phyloP scores from a whole-genome alignment of 371 early-diverging fungal species.

The Zychaea mexicana region DNA sequence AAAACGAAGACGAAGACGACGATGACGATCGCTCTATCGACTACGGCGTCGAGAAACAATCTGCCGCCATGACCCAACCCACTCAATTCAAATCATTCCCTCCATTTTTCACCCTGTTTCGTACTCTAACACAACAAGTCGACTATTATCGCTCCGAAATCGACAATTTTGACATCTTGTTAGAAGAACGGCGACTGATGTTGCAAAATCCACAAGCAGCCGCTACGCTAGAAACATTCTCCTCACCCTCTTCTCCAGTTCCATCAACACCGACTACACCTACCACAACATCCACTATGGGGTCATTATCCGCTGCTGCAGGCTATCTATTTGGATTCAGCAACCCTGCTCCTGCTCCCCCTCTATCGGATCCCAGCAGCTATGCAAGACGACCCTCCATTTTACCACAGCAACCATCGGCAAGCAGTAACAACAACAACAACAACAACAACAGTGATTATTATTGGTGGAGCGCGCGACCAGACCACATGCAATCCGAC shows the following conservation, averaged over 20 bases:
- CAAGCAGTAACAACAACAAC: neutral
- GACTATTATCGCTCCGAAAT: conserved; percentile 57
- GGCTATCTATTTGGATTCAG: conserved; percentile 10
- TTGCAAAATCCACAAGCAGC: conserved; percentile 2
- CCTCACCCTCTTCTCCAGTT: conserved; percentile 1
- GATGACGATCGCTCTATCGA: conserved; percentile 37
- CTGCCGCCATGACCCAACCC: conserved; percentile 18
- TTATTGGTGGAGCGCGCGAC: conserved; percentile 10
- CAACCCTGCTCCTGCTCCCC: neutral
- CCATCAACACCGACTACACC: neutral
- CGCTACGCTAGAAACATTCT: neutral
- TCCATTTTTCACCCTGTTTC: conserved; percentile 56
- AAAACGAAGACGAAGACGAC: conserved; percentile 25
- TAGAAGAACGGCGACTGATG: conserved; percentile 44
- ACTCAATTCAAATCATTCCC: conserved; percentile 51
- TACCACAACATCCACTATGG: neutral
- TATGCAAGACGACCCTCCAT: conserved; percentile 7
- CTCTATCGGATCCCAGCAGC: neutral
- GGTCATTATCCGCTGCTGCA: conserved; percentile 8
- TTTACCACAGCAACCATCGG: neutral
- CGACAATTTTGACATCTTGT: conserved; percentile 48
- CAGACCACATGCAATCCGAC: neutral
- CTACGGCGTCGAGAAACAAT: conserved; percentile 27
- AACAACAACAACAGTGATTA: neutral
- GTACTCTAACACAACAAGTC: conserved; percentile 57